Percentiles rank a stretch among this genome's conserved stretches.
Evolutionary conservation across 768 basidiomycete genomes (phyloP).

Genomic region (Leccinum truebloodii): DNA sequence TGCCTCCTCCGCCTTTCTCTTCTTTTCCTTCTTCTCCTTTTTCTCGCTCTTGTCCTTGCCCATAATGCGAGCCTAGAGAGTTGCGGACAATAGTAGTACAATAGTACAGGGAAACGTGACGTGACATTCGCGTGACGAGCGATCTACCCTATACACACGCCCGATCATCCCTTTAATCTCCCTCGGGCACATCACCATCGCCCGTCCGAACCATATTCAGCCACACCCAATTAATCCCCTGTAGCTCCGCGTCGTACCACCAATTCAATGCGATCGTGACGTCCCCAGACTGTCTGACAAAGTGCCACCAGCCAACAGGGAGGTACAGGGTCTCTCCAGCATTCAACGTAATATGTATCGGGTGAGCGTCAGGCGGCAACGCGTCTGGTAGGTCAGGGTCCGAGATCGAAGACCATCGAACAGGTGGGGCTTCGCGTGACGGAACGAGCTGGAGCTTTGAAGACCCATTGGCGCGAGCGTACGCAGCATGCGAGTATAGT

Average conservation of each 20-base stretch:
- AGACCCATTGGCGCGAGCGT: constrained; percentile 40
- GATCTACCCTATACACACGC: background rate
- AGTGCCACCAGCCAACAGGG: constrained; percentile 95
- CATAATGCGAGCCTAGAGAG: constrained; percentile 39
- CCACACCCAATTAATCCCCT: constrained; percentile 70
- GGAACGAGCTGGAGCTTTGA: constrained; percentile 33
- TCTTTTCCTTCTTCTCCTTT: constrained; percentile 76
- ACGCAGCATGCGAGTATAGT: constrained; percentile 66
- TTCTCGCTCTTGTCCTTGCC: constrained; percentile 76
- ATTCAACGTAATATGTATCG: constrained; percentile 63
- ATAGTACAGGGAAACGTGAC: constrained; percentile 12
- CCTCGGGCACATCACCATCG: constrained; percentile 16
- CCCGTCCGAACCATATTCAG: constrained; percentile 59
- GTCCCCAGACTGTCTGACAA: constrained; percentile 70
- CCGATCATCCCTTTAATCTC: constrained; percentile 31
- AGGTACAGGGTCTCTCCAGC: constrained; percentile 85
- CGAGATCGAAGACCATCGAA: constrained; percentile 83
- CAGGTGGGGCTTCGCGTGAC: constrained; percentile 37
- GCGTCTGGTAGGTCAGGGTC: constrained; percentile 53
- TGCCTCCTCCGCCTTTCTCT: constrained; percentile 48
- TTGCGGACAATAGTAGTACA: background rate
- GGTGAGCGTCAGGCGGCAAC: constrained; percentile 55
- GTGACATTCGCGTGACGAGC: constrained; percentile 23
- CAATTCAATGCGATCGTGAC: constrained; percentile 77
- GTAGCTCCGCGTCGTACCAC: constrained; percentile 86